A percentile compares a stretch with the other conserved stretches of the same genome.
Evolutionary conservation across 163 green algal genomes (phyloP).

Genomic region (Chlorella variabilis): DNA sequence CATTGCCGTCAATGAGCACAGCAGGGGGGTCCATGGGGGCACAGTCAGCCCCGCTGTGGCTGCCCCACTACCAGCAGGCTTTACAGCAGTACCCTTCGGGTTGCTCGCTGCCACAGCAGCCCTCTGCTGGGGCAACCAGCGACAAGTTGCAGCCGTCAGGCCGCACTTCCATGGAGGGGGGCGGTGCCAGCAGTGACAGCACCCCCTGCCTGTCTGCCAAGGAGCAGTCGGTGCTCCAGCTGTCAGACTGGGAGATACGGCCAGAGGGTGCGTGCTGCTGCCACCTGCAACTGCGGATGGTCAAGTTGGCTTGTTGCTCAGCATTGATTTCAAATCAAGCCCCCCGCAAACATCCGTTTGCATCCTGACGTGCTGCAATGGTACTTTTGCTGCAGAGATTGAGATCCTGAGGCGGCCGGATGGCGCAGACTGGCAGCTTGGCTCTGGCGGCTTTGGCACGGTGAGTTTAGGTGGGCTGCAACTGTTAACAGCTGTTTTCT

Average conservation of each 20-base stretch:
- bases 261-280: slow-evolving; percentile 11
- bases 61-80: background rate
- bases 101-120: background rate
- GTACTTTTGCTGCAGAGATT: slow-evolving; percentile 40
- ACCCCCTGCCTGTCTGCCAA: background rate
- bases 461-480: background rate
- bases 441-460: slow-evolving; percentile 45
- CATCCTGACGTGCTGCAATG: background rate
- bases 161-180: background rate
- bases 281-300: background rate
- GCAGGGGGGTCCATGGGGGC: background rate
- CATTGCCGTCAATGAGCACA: background rate
- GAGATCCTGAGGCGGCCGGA: slow-evolving; percentile 41
- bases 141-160: background rate
- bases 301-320: background rate
- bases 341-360: background rate
- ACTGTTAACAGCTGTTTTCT: no score
- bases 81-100: background rate
- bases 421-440: slow-evolving; percentile 43
- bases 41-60: background rate
- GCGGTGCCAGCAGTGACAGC: background rate
- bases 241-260: slow-evolving; percentile 44
- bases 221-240: slow-evolving; percentile 21
- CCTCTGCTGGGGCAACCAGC: background rate
- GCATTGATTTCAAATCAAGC: background rate